phyloP scores from a whole-genome alignment of 495 filamentous ascomycete species.

The Lentithecium fluviatile region DNA sequence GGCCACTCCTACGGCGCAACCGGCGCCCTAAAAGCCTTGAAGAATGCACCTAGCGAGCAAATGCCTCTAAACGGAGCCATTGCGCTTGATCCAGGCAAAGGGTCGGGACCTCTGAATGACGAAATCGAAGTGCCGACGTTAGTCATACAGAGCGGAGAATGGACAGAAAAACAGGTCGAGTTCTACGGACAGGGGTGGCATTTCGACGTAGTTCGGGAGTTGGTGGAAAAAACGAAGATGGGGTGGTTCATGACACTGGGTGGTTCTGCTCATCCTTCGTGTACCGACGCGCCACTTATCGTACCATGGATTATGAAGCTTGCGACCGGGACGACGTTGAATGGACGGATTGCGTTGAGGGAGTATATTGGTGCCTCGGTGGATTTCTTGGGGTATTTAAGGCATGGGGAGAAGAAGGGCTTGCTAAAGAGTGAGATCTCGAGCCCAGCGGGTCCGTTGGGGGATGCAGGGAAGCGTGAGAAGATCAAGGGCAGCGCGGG shows the following conservation, averaged over 20 bases:
- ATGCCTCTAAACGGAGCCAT: constrained; percentile 36
- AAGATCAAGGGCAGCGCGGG: constrained; percentile 13
- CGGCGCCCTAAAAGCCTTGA: constrained; percentile 50
- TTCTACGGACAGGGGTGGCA: constrained; percentile 53
- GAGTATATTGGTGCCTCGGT: constrained; percentile 50
- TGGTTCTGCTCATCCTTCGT: constrained; percentile 53
- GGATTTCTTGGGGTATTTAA: constrained; percentile 48
- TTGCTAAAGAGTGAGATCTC: constrained; percentile 11
- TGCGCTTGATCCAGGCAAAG: constrained; percentile 46
- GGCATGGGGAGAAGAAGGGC: constrained; percentile 15
- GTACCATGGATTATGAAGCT: constrained; percentile 50
- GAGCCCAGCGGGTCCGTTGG: constrained; percentile 26
- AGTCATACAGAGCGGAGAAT: constrained; percentile 53
- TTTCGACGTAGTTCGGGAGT: constrained; percentile 51
- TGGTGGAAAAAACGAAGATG: constrained; percentile 40
- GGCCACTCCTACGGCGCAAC: constrained; percentile 59
- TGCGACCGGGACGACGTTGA: constrained; percentile 48
- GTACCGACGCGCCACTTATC: constrained; percentile 56
- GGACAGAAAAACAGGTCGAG: constrained; percentile 48
- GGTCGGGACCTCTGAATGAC: constrained; percentile 51
- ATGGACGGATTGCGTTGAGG: constrained; percentile 40
- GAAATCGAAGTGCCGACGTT: constrained; percentile 52
- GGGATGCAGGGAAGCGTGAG: constrained; percentile 8
- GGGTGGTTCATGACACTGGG: constrained; percentile 56
- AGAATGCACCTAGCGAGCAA: constrained; percentile 15